phyloP scores from a whole-genome alignment of 1,284 basidiomycete species.

The Ceratobasidium sp. region DNA sequence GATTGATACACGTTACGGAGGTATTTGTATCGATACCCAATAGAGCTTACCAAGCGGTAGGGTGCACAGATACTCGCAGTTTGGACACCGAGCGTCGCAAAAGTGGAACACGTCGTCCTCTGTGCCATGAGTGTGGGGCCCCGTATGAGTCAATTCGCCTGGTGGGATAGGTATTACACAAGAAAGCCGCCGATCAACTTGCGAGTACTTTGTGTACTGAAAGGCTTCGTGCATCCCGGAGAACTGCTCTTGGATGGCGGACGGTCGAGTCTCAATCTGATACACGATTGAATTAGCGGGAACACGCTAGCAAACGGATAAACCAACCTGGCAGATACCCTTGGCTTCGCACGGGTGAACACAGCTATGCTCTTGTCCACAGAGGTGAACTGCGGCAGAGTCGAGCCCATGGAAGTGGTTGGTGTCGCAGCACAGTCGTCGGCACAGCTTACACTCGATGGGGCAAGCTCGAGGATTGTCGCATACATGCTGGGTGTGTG shows the following conservation, averaged over 20 bases:
- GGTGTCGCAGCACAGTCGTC: slow-evolving; percentile 64
- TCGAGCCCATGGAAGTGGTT: slow-evolving; percentile 70
- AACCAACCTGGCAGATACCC: slow-evolving; percentile 52
- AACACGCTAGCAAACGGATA: too few relatives aligned
- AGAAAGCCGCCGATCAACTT: slow-evolving; percentile 63
- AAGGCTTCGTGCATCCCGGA: slow-evolving; percentile 64
- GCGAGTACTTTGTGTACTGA: slow-evolving; percentile 61
- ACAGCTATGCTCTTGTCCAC: slow-evolving; percentile 66
- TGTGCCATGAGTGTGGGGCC: slow-evolving; percentile 65
- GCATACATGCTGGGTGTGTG: slow-evolving; percentile 66
- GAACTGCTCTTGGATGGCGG: slow-evolving; percentile 71
- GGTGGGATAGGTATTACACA: slow-evolving; percentile 66
- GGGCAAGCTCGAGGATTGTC: slow-evolving; percentile 67
- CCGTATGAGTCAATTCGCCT: slow-evolving; percentile 62
- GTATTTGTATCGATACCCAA: neutral
- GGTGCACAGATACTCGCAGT: slow-evolving; percentile 72
- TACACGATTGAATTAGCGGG: slow-evolving; percentile 54
- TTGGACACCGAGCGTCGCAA: slow-evolving; percentile 69
- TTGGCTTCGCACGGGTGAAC: slow-evolving; percentile 60
- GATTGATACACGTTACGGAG: slow-evolving; percentile 7
- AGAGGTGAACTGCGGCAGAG: slow-evolving; percentile 65
- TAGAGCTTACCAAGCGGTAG: slow-evolving; percentile 64
- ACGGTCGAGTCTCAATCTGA: slow-evolving; percentile 70
- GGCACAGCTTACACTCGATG: slow-evolving; percentile 68
- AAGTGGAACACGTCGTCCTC: slow-evolving; percentile 64